phyloP scores from a whole-genome alignment of 148 eudicot species.

The Nyssa sinensis region DNA sequence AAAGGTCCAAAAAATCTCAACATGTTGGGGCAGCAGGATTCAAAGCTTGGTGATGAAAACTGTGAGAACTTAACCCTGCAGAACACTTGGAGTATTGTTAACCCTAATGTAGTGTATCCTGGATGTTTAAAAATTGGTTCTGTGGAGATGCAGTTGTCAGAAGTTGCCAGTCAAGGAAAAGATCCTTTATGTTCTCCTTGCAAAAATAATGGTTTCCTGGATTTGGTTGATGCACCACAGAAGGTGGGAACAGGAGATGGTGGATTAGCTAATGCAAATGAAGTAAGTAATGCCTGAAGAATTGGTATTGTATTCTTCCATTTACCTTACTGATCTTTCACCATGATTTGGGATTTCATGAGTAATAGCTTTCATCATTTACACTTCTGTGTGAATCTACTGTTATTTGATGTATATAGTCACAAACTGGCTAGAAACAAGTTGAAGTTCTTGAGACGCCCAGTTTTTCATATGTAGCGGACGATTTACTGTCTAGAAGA shows the following conservation, averaged over 20 bases:
- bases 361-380: background rate
- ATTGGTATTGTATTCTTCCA: conserved; percentile 25
- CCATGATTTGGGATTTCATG: background rate
- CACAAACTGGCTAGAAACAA: background rate
- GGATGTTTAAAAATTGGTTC: conserved; percentile 17
- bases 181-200: conserved; percentile 19
- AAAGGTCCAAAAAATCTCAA: conserved; percentile 17
- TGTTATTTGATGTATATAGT: background rate
- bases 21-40: conserved; percentile 10
- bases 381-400: background rate
- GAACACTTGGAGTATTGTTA: conserved; percentile 17
- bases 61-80: conserved; percentile 15
- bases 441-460: no score
- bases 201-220: conserved; percentile 18
- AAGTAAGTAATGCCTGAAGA: conserved; percentile 17
- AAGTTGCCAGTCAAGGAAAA: conserved; percentile 14
- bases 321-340: conserved; percentile 2
- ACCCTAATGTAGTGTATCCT: conserved; percentile 11
- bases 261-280: conserved; percentile 20
- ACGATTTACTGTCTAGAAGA: background rate
- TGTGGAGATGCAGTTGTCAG: conserved; percentile 21
- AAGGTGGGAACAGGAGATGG: conserved; percentile 15
- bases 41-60: conserved; percentile 15
- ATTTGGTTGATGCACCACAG: conserved; percentile 25
- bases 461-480: no score